Evolutionary conservation across 805 yeast species (phyloP), one percentile per base, ranked within the genome.

Genomic region (Saturnispora diversa): DNA sequence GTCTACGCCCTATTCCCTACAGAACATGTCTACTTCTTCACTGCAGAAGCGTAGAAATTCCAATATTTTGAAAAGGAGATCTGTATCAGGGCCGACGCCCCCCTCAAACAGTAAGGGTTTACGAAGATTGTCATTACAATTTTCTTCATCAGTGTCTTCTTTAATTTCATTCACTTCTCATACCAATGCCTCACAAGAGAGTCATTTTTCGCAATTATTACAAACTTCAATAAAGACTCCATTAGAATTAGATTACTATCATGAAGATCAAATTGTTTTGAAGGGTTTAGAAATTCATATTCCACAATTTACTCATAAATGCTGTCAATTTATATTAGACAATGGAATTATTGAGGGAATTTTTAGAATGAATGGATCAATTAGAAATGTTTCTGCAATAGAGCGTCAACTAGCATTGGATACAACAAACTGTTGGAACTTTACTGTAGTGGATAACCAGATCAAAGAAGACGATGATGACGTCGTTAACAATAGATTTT

Each of bases 341-440:
- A 42, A 48, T 30, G 55, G 48, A 1, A 55, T 54, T 4, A 47
- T 51, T 4, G 64, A 63, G 46, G 67, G 67, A 10, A 49, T 62
- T n/a, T 63, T 63, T 43, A 46, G 67, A 44, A 56, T 63, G 42
- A 62, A 62, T 44, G 64, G 65, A 6, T 52, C 63, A 10, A 47
- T 63, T 24, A 55, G 55, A 31, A 62, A 61, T 37, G 54, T 61
- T 25, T 58, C 55, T 36, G 31, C 40, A 16, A 49, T 62, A 34
- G 67, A 63, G 39, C 7, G 36, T 5, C 40, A 44, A 35, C 50
- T 63, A 19, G 40, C 45, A 4, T 35, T 44, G n/a, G 55, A 56
- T 31, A 31, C 53, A 8, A 11, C 28, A 9, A 49, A 47, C 32
- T 13, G 32, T 15, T 51, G 47, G 42, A 43, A 49, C 11, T 52